Evolutionary conservation across 768 basidiomycete genomes (phyloP), one percentile per base, ranked within the genome.

Genomic region (Guyanaporus albipodus): DNA sequence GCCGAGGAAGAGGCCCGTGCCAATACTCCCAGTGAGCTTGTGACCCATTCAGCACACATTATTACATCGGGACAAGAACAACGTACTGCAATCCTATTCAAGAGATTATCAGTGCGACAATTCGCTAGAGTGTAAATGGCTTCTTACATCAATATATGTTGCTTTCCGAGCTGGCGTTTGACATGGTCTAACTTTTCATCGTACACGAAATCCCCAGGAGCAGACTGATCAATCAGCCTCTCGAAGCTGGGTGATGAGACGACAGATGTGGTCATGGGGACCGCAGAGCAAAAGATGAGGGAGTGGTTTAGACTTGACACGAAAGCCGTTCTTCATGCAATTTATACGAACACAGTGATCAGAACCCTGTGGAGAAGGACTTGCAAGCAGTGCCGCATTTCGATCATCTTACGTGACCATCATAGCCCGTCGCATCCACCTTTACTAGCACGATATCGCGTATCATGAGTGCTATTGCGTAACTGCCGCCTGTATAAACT

Each of bases 1-100:
- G 8, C 65, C 65, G 7, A 63, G 42, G 47, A 67, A 67, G 15
- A 67, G 57, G 10, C 65, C 65, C 0, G 65, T 64, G 14, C 65
- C 63, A 19, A 67, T 60, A 4, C 52, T 56, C 19, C 65, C 63
- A 12, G 61, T 63, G 46, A 67, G 52, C 60, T 61, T 38, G 40
- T 38, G 21, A 26, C 14, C 31, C 12, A 15, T 7, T 58, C 32
- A 56, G 36, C 27, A 4, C 19, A 26, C 12, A 11, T 23, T 26
- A 0, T 7, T 8, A 33, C 3, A 15, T 3, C 17, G 17, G 9
- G 12, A 45, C 19, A 15, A 46, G 14, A 48, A 22, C 6, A 19
- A 47, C 59, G 18, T 42, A 60, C 58, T 7, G 56, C 43, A 41
- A 61, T 55, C 56, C 58, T 61, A 14, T 40, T 44, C 17, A 37